Base-by-base conservation (phyloP, 2,329 filamentous ascomycete species). In the Delphinella strobiligena region DNA sequence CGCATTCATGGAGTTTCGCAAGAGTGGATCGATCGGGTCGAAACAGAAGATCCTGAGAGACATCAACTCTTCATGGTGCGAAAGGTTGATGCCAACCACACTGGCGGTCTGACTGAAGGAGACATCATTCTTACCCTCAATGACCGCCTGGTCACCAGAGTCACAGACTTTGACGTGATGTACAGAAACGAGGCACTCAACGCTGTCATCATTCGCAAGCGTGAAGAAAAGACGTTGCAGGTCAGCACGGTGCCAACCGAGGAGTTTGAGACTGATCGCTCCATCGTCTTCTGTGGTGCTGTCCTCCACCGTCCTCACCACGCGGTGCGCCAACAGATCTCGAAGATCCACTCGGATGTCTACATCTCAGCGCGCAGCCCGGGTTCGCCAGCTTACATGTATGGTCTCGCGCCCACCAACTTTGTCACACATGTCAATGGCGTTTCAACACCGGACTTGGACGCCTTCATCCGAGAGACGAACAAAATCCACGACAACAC, bases 1-100 rank as follows among this genome's bases (percentile, higher is more conserved):
- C 82, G 88, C 29, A 86, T 96, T 49, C 96, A 98, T 88, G 91
- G 91, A 8, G 86, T 96, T 1, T 85, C 84, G 0, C 88, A 96
- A 47, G 81, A 93, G 46, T 96, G 89, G 91, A 94, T 98, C 52
- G 73, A 84, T 51, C 82, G 86, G 60, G 89, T 95, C 2, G 80
- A 91, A 38, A 70, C 79, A 48, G 85, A 86, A 46, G 95, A 98
- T 60, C 82, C 85, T 30, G 80, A 91, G 37, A 83, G 87, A 42
- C 91, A 98, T 56, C 91, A 98, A 63, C 75, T 98, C 29, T 98
- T 98, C 68, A 95, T 98, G 83, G 86, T 98, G 19, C 82, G 86
- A 52, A 98, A 98, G 65, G 80, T 93, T 45, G 69, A 81, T 51
- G 78, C 76, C 34, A 74, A 74, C 16, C 72, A 59, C 51, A 52